Percentiles rank a stretch among this genome's conserved stretches.
phyloP scores from a whole-genome alignment of 257 asterid species.

The Rubia yunnanensis region DNA sequence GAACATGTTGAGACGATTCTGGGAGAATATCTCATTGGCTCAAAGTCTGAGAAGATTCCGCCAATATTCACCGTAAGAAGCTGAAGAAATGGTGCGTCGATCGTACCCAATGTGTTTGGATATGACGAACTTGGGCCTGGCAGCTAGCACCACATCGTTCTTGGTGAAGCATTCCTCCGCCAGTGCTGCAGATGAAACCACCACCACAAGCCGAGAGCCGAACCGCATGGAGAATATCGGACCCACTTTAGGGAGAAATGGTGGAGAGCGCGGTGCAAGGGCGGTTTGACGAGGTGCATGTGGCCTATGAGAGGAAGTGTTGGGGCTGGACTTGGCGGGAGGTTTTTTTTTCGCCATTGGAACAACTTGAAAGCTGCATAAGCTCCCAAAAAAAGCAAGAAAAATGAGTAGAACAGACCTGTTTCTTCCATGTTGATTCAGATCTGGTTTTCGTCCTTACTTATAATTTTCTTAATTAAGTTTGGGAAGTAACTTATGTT shows the following conservation, averaged over 20 bases:
- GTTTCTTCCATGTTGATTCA: conserved; percentile 1
- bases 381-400: background rate
- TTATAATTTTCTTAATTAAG: no score
- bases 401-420: background rate
- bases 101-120: conserved; percentile 7
- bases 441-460: no score
- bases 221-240: conserved; percentile 9
- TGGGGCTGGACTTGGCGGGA: conserved; percentile 8
- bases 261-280: conserved; percentile 4
- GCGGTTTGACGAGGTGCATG: conserved; percentile 9
- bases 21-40: conserved; percentile 4
- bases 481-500: no score
- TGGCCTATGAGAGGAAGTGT: conserved; percentile 12
- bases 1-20: conserved; percentile 6
- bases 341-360: background rate
- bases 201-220: conserved; percentile 11
- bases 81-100: background rate
- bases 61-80: background rate
- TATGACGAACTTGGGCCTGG: conserved; percentile 1
- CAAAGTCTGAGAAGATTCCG: background rate
- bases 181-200: background rate
- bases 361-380: background rate
- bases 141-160: conserved; percentile 10
- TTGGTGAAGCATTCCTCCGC: background rate
- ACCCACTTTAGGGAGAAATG: conserved; percentile 1